A percentile compares a stretch with the other conserved stretches of the same genome.
Conservation (phyloP, 805 yeast genomes). For the Maudiozyma saulgeensis region DNA sequence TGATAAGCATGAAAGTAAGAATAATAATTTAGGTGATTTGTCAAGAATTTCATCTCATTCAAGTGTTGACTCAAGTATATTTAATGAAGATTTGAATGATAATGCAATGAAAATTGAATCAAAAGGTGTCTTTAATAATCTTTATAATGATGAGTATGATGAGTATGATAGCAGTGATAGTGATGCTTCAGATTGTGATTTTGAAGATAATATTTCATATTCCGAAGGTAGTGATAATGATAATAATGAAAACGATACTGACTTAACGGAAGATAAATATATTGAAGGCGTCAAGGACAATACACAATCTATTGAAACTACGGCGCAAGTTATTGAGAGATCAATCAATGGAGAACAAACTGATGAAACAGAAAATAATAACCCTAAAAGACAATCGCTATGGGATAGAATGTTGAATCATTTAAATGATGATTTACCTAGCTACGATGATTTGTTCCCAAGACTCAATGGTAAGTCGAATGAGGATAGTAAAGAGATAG, state of each 20-base stretch:
- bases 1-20: constrained; percentile 8
- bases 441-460: constrained; percentile 71
- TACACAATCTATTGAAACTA: not conserved
- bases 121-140: not conserved
- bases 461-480: not conserved
- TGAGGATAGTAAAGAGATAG: not conserved
- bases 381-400: constrained; percentile 15
- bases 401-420: constrained; percentile 33
- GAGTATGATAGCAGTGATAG: constrained; percentile 14
- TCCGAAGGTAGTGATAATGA: constrained; percentile 15
- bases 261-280: too few relatives aligned
- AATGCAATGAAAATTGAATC: not conserved
- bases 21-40: constrained; percentile 3
- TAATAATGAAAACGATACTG: not conserved
- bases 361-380: not conserved
- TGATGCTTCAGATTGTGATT: constrained; percentile 18
- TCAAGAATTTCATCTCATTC: constrained; percentile 18
- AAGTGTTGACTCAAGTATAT: constrained; percentile 21
- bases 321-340: not conserved
- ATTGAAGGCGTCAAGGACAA: too few relatives aligned
- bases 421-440: constrained; percentile 46
- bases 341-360: not conserved
- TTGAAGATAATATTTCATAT: constrained; percentile 19
- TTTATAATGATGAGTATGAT: constrained; percentile 26
- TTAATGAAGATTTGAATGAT: constrained; percentile 16